These are phyloP conservation scores for Cenchrus purpureus DNA, from an alignment of 176 grass and related monocot genomes.

Conservation along the genomic window DNA sequence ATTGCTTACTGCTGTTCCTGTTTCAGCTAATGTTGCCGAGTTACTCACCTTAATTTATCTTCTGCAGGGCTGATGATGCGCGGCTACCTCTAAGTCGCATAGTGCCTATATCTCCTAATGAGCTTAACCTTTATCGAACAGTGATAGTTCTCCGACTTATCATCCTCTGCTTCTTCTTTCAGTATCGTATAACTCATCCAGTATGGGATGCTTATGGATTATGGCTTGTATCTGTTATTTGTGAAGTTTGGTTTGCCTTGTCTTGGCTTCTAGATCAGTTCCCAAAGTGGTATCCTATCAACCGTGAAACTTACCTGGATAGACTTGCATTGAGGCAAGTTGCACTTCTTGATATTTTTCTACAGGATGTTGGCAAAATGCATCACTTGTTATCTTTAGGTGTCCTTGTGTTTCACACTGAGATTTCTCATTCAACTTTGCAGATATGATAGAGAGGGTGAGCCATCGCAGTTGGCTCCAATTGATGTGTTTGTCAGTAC, in stretches of 20 bases:
- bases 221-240: conserved; percentile 95
- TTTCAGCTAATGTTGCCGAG: neutral
- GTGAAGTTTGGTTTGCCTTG: conserved; percentile 94
- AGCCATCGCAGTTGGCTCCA: conserved; percentile 81
- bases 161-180: conserved; percentile 95
- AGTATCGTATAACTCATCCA: conserved; percentile 89
- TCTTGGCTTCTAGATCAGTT: conserved; percentile 99
- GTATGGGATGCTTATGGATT: conserved; percentile 83
- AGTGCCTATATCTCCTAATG: conserved; percentile 71
- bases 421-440: conserved; percentile 1
- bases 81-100: conserved; percentile 78
- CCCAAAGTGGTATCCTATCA: conserved; percentile 90
- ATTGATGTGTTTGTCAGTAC: conserved; percentile 96
- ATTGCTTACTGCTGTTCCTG: neutral
- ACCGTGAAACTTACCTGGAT: conserved; percentile 91
- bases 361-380: conserved; percentile 1
- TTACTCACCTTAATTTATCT: conserved; percentile 9
- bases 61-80: conserved; percentile 79
- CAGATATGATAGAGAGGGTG: conserved; percentile 93
- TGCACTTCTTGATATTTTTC: conserved; percentile 7
- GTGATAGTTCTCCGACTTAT: conserved; percentile 90
- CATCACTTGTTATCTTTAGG: neutral
- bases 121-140: conserved; percentile 76
- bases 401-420: neutral
- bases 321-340: conserved; percentile 78